Conservation (phyloP, 108 stramenopile genomes). For the Stephanodiscus minutulus region DNA sequence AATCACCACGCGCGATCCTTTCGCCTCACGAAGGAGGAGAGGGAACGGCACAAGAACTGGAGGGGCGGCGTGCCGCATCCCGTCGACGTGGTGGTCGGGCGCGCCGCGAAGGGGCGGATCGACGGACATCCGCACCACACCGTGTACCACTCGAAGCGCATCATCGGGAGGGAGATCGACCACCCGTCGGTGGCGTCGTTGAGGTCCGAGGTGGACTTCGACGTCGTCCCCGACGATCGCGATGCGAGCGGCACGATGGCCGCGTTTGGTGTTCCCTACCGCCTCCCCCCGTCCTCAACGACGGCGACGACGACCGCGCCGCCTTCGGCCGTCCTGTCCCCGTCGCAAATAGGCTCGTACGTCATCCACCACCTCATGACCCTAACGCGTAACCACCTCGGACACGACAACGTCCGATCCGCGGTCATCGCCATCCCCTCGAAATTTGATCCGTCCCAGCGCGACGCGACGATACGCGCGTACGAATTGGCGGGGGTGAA, state of each 20-base stretch:
- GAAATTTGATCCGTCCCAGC: conserved; percentile 89
- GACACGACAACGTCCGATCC: conserved; percentile 87
- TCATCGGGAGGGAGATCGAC: conserved; percentile 63
- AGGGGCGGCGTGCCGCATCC: conserved; percentile 62
- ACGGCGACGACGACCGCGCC: neutral
- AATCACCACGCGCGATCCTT: conserved; percentile 49
- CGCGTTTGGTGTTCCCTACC: conserved; percentile 52
- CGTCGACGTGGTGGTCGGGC: conserved; percentile 72
- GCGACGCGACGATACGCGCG: conserved; percentile 76
- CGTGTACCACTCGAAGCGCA: conserved; percentile 85
- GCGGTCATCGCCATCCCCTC: conserved; percentile 97
- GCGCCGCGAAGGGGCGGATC: conserved; percentile 73
- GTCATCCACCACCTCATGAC: conserved; percentile 76
- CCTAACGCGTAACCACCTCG: conserved; percentile 71
- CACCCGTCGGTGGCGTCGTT: conserved; percentile 62
- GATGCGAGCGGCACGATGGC: conserved; percentile 16
- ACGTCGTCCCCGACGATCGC: conserved; percentile 31
- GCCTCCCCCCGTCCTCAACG: conserved; percentile 23
- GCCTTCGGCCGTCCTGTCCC: conserved; percentile 46
- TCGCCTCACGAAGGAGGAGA: conserved; percentile 41
- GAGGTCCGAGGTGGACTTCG: conserved; percentile 74
- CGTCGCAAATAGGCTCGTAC: conserved; percentile 76
- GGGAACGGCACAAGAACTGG: conserved; percentile 8
- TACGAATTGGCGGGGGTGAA: conserved; percentile 83
- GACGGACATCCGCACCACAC: conserved; percentile 85